These are phyloP conservation scores for Candida palmyrensis DNA, from an alignment of 805 yeast genomes.

Conservation along the genomic window DNA sequence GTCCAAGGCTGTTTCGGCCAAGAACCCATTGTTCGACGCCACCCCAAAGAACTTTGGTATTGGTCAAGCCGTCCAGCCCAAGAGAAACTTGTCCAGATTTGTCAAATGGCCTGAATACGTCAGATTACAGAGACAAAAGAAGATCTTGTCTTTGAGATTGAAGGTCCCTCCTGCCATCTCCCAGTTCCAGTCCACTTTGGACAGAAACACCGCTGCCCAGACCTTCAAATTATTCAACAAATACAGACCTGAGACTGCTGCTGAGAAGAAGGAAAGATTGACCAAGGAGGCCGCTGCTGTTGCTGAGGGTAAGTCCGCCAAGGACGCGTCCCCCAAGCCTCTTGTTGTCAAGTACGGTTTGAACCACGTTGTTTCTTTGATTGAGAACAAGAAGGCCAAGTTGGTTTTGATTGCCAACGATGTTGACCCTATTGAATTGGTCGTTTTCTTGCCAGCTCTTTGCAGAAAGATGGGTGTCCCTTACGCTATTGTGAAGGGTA, in stretches of 20 bases:
- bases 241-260: slow-evolving; percentile 96
- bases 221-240: slow-evolving; percentile 96
- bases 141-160: slow-evolving; percentile 89
- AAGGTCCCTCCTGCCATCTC: slow-evolving; percentile 99
- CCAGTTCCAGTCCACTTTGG: slow-evolving; percentile 93
- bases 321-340: slow-evolving; percentile 96
- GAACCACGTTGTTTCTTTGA: slow-evolving; percentile 95
- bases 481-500: slow-evolving; percentile 96
- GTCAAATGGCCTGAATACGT: slow-evolving; percentile 99
- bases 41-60: slow-evolving; percentile 93
- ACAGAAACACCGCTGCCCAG: slow-evolving; percentile 98
- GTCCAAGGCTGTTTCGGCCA: slow-evolving; percentile 30
- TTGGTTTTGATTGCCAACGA: slow-evolving; percentile 97
- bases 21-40: slow-evolving; percentile 86
- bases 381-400: slow-evolving; percentile 98
- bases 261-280: slow-evolving; percentile 98
- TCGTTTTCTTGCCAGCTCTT: slow-evolving; percentile 95
- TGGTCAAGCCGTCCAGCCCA: slow-evolving; percentile 95
- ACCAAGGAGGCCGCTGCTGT: slow-evolving; percentile 98
- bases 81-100: slow-evolving; percentile 92
- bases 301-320: slow-evolving; percentile 96
- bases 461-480: slow-evolving; percentile 99
- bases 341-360: slow-evolving; percentile 96
- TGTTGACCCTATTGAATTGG: slow-evolving; percentile 98
- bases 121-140: slow-evolving; percentile 98